Percentiles rank a stretch among this genome's conserved stretches.
These are phyloP conservation scores for Verbena officinalis DNA, from an alignment of 257 asterid species.

Conservation along the genomic window DNA sequence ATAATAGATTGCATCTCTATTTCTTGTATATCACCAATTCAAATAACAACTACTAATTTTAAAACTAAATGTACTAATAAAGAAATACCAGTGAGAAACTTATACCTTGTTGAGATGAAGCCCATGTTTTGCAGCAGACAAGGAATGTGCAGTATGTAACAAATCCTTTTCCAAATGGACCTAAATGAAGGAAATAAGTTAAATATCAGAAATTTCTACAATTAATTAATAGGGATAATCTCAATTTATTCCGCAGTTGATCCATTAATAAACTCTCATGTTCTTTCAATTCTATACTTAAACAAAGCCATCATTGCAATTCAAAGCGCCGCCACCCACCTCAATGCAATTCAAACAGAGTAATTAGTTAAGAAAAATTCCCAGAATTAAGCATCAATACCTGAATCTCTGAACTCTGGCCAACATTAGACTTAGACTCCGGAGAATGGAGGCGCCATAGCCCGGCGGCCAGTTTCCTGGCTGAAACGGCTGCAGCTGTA, in stretches of 20 bases:
- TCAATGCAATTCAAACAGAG: too few species aligned
- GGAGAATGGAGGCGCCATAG: slow-evolving; percentile 55
- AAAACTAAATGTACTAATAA: slow-evolving; percentile 11
- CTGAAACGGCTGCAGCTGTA: slow-evolving; percentile 39
- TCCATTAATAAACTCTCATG: background rate
- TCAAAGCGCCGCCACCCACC: background rate
- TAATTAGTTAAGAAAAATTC: slow-evolving; percentile 4
- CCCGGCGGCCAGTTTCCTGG: slow-evolving; percentile 63
- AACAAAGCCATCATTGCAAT: background rate
- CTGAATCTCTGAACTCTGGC: slow-evolving; percentile 44
- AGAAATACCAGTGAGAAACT: background rate
- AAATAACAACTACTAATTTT: background rate
- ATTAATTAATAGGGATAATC: too few species aligned
- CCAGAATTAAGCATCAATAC: slow-evolving; percentile 28
- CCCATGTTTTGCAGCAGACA: slow-evolving; percentile 40
- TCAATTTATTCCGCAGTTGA: too few species aligned
- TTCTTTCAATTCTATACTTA: background rate
- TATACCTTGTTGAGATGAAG: slow-evolving; percentile 39
- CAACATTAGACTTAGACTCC: slow-evolving; percentile 39
- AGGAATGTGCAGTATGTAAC: slow-evolving; percentile 39
- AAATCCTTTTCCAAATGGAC: slow-evolving; percentile 21
- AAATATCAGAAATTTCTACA: background rate
- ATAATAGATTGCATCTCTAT: background rate
- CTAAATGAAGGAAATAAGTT: background rate
- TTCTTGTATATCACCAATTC: background rate